phyloP scores from a whole-genome alignment of 202 grass and related monocot genomes.

The Alloteropsis angusta region DNA sequence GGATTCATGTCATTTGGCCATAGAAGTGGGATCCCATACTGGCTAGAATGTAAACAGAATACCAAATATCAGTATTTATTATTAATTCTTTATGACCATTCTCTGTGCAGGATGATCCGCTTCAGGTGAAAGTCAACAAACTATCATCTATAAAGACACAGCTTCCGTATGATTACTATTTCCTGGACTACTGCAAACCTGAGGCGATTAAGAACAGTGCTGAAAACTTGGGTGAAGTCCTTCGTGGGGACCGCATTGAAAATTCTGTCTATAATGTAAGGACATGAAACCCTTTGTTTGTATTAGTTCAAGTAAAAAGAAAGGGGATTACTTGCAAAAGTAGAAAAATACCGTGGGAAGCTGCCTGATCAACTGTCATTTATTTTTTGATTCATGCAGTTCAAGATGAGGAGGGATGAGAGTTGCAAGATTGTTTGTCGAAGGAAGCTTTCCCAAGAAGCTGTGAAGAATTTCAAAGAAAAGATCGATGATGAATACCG shows the following conservation, averaged over 20 bases:
- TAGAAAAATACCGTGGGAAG: neutral
- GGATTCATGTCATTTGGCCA: neutral
- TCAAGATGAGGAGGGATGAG: slow-evolving; percentile 93
- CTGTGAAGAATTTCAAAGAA: slow-evolving; percentile 95
- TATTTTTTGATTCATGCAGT: slow-evolving; percentile 39
- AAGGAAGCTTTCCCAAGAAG: slow-evolving; percentile 56
- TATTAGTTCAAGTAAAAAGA: neutral
- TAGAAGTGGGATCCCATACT: neutral
- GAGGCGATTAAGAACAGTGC: slow-evolving; percentile 63
- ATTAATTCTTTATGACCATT: neutral
- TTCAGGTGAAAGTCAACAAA: slow-evolving; percentile 91
- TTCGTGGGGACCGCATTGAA: slow-evolving; percentile 90
- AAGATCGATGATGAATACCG: slow-evolving; percentile 99
- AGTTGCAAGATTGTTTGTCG: slow-evolving; percentile 82
- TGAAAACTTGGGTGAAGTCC: slow-evolving; percentile 92
- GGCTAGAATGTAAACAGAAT: neutral
- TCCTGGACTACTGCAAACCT: slow-evolving; percentile 86
- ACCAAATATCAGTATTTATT: neutral
- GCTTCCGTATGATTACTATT: slow-evolving; percentile 95
- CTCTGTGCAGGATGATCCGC: slow-evolving; percentile 61
- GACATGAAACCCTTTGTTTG: neutral
- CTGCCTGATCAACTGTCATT: neutral
- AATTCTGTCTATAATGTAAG: slow-evolving; percentile 82
- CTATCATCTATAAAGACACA: slow-evolving; percentile 91
- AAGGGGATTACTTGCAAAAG: neutral